These are phyloP conservation scores for Tetrahymena borealis DNA, from an alignment of 73 alveolate genomes.

Conservation along the genomic window DNA sequence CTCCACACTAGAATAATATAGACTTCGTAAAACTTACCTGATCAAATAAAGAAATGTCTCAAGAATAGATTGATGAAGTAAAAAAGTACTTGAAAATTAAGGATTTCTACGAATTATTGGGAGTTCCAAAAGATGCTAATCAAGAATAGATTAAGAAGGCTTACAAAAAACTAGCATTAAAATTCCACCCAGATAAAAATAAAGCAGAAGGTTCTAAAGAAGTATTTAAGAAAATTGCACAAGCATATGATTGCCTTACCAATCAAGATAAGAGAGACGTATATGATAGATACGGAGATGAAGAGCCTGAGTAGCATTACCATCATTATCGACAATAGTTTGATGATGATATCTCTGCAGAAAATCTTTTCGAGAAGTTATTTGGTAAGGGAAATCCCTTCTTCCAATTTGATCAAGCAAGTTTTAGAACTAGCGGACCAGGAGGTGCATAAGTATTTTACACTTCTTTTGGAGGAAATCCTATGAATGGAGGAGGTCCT, in stretches of 20 bases:
- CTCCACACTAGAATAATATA: too few species aligned
- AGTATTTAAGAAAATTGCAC: slow-evolving; percentile 88
- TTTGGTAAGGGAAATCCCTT: background rate
- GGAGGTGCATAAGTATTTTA: background rate
- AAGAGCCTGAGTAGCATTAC: background rate
- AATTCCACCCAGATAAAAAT: slow-evolving; percentile 89
- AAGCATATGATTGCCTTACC: slow-evolving; percentile 92
- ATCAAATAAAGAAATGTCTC: background rate
- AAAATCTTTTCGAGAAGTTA: background rate
- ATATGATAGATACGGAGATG: slow-evolving; percentile 89
- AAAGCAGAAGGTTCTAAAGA: slow-evolving; percentile 82
- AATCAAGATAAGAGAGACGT: slow-evolving; percentile 75
- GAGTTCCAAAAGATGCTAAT: slow-evolving; percentile 76
- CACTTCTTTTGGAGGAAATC: background rate
- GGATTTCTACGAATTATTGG: slow-evolving; percentile 84
- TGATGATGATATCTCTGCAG: background rate
- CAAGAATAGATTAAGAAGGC: slow-evolving; percentile 83
- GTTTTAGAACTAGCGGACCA: background rate
- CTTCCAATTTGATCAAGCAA: background rate
- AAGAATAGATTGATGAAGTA: background rate
- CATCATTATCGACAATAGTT: background rate
- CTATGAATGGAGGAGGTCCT: background rate
- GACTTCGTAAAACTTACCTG: too few species aligned
- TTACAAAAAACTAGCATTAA: slow-evolving; percentile 78
- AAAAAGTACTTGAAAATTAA: background rate